A percentile compares a stretch with the other conserved stretches of the same genome.
These are phyloP conservation scores for Solanum acaule DNA, from an alignment of 257 asterid genomes.

Conservation along the genomic window DNA sequence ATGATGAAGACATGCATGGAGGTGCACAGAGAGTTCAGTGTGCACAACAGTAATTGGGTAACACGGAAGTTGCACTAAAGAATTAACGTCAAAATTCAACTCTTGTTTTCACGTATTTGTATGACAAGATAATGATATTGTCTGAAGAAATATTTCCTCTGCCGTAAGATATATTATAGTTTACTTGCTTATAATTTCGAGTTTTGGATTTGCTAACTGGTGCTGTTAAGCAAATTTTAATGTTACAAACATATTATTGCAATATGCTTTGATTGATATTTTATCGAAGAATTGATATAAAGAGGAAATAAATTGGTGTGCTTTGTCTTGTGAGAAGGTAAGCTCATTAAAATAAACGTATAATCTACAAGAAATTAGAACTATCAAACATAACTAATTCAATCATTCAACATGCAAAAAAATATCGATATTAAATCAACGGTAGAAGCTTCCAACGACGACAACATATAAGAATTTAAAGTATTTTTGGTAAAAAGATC, in stretches of 20 bases:
- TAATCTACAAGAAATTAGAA: neutral
- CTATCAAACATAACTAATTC: neutral
- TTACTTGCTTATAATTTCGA: neutral
- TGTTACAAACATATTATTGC: neutral
- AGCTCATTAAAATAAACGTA: neutral
- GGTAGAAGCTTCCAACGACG: neutral
- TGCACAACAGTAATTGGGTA: conserved; percentile 17
- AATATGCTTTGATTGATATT: neutral
- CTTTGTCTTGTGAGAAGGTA: neutral
- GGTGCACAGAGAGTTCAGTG: conserved; percentile 17
- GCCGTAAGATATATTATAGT: neutral
- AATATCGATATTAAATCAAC: neutral
- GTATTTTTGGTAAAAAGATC: too few relatives aligned
- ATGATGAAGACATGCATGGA: conserved; percentile 13
- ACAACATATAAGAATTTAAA: neutral
- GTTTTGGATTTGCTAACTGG: neutral
- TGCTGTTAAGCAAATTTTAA: neutral
- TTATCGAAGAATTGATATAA: neutral
- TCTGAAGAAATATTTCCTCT: neutral
- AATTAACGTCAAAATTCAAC: neutral
- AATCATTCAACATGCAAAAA: neutral
- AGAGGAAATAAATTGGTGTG: neutral
- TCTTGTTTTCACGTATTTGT: neutral
- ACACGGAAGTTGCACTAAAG: neutral
- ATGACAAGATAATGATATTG: neutral